These are phyloP conservation scores for Sporisorium reilianum DNA, from an alignment of 1,284 basidiomycete species.

Conservation along the genomic window DNA sequence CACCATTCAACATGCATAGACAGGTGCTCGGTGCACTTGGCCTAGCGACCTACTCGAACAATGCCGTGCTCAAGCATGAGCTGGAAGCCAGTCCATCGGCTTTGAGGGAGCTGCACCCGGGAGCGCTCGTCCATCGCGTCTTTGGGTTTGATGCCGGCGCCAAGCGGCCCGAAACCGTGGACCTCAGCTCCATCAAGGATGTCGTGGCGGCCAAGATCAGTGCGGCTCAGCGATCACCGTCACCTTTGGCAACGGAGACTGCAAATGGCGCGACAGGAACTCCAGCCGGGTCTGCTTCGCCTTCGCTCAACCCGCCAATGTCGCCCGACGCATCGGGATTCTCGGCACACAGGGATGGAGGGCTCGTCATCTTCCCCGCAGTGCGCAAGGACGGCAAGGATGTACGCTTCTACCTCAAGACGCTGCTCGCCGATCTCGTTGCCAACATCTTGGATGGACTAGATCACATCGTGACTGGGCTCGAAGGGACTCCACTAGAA, in stretches of 20 bases:
- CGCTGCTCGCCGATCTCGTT: slow-evolving; percentile 61
- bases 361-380: slow-evolving; percentile 65
- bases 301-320: slow-evolving; percentile 5
- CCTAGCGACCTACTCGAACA: slow-evolving; percentile 45
- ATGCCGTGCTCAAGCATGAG: slow-evolving; percentile 22
- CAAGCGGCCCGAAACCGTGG: slow-evolving; percentile 49
- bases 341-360: slow-evolving; percentile 48
- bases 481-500: slow-evolving; percentile 63
- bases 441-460: slow-evolving; percentile 60
- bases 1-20: slow-evolving; percentile 64
- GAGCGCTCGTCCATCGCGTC: slow-evolving; percentile 63
- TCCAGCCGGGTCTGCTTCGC: background rate
- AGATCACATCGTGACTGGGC: slow-evolving; percentile 50
- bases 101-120: slow-evolving; percentile 58
- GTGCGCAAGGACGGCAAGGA: slow-evolving; percentile 65
- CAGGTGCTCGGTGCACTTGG: slow-evolving; percentile 66
- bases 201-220: slow-evolving; percentile 33
- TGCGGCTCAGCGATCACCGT: slow-evolving; percentile 3
- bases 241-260: background rate
- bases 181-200: slow-evolving; percentile 53
- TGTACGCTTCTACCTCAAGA: slow-evolving; percentile 66
- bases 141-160: slow-evolving; percentile 64
- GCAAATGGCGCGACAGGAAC: background rate
- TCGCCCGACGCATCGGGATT: slow-evolving; percentile 49
- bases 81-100: slow-evolving; percentile 51